Percentiles rank a stretch among this genome's conserved stretches.
These are phyloP conservation scores for Nemania sp. DNA, from an alignment of 2,329 filamentous ascomycete species.

Conservation along the genomic window DNA sequence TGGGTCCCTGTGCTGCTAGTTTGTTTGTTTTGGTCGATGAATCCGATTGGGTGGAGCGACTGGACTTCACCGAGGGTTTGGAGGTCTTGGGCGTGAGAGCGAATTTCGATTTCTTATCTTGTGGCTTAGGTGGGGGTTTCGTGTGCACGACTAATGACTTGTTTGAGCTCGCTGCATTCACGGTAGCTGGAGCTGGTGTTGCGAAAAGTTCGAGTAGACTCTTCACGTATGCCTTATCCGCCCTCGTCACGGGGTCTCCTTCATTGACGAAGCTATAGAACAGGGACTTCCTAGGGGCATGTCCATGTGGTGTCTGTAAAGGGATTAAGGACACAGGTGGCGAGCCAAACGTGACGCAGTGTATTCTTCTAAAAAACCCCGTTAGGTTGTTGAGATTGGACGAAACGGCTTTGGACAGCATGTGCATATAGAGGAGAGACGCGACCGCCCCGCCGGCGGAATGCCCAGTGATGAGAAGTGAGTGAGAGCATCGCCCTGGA, in stretches of 20 bases:
- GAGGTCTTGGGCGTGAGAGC: conserved; percentile 45
- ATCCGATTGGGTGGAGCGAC: conserved; percentile 36
- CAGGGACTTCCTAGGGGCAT: conserved; percentile 70
- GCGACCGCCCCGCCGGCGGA: conserved; percentile 88
- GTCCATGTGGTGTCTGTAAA: conserved; percentile 67
- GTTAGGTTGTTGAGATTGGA: conserved; percentile 79
- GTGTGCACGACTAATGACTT: conserved; percentile 29
- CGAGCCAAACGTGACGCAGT: conserved; percentile 88
- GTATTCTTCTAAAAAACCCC: conserved; percentile 79
- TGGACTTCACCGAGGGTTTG: conserved; percentile 44
- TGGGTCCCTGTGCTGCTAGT: conserved; percentile 51
- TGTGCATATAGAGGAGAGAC: conserved; percentile 82
- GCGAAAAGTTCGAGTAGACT: conserved; percentile 79
- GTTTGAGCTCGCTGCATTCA: conserved; percentile 14
- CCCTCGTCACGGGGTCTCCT: conserved; percentile 82
- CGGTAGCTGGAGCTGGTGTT: conserved; percentile 64
- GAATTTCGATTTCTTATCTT: conserved; percentile 48
- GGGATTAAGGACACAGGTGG: conserved; percentile 81
- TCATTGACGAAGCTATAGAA: conserved; percentile 88
- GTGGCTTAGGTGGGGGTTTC: conserved; percentile 37
- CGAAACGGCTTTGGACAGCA: conserved; percentile 70
- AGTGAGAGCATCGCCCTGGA: conserved; percentile 72
- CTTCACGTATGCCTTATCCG: conserved; percentile 80
- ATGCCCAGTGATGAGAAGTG: conserved; percentile 86
- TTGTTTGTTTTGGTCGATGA: conserved; percentile 34